Evolutionary conservation across 306 rosid species (phyloP).

Genomic region (Alnus rubra): DNA sequence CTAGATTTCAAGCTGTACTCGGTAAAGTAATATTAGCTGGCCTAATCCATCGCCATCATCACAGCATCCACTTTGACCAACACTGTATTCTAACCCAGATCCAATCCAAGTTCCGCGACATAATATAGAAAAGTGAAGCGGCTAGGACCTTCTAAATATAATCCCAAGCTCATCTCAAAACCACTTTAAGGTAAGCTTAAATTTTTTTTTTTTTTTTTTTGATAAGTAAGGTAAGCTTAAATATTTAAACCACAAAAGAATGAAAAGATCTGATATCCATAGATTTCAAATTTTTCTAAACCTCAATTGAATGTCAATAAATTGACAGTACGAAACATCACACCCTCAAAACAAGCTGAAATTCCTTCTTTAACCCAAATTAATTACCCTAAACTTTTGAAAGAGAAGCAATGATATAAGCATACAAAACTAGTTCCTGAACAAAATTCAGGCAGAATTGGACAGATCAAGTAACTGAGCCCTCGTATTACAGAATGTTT

Average conservation of each 20-base stretch:
- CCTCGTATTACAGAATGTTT: background rate
- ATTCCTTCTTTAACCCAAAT: background rate
- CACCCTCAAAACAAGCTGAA: constrained; percentile 17
- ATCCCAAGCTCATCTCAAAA: background rate
- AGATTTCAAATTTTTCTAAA: constrained; percentile 15
- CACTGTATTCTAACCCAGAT: background rate
- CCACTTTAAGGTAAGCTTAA: background rate
- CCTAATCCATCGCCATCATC: background rate
- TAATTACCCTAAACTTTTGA: constrained; percentile 12
- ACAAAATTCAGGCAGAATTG: constrained; percentile 12
- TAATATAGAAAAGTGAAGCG: too few relatives aligned
- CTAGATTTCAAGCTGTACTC: too few relatives aligned
- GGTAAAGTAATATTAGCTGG: background rate
- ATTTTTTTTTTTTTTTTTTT: too few relatives aligned
- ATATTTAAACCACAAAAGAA: background rate
- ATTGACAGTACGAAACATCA: constrained; percentile 9
- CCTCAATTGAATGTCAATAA: constrained; percentile 25
- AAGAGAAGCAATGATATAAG: constrained; percentile 10
- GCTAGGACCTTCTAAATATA: background rate
- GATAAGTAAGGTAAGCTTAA: background rate
- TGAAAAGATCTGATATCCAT: background rate
- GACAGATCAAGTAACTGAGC: background rate
- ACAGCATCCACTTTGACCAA: background rate
- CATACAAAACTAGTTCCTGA: constrained; percentile 37
- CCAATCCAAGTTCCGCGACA: background rate